Evolutionary conservation across 352 stramenopile genomes (phyloP), one percentile per base, ranked within the genome.

Genomic region (Globisporangium middletonii): DNA sequence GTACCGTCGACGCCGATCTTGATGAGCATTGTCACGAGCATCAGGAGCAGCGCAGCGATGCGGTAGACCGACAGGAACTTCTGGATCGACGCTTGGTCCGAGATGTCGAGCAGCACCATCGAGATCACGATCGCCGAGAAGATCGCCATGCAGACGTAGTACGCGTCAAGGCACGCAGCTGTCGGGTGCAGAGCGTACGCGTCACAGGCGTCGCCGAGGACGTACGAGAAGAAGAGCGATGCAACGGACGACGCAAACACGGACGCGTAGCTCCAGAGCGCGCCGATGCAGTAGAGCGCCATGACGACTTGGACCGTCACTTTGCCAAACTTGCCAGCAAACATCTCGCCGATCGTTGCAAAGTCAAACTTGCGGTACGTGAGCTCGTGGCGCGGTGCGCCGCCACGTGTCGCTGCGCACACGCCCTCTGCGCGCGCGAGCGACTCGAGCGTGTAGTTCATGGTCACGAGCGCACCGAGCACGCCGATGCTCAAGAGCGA

Each of bases 341-440:
- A 94, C 72, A 92, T 87, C 46, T 94, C 79, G 53, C 82, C 82
- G 48, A 94, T 76, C 7, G 73, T 86, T 23, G 79, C 75, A 53
- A 94, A 94, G 57, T 94, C 84, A 59, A 92, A 89, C 65, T 94
- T 94, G 69, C 84, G 84, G 70, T 88, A 92, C 55, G 82, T 91
- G 50, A 94, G 71, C 55, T 78, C 71, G 60, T 94, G 80, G 48
- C 72, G 59, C 23, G 84, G 84, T 7, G 62, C 66, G 16, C 74
- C 70, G 8, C 72, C 68, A 23, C 69, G 72, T 0, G 74, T 79
- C 23, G 78, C 71, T 0, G 79, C 75, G 19, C 77, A 83, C 16
- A 94, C 84, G 30, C 84, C 84, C 59, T 94, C 82, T 6, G 84
- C 82, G 12, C 84, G 73, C 9, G 84, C 81, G 9, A 94, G 67